Evolutionary conservation across 2,329 filamentous ascomycete species (phyloP).

Genomic region (Exophiala viscosa): DNA sequence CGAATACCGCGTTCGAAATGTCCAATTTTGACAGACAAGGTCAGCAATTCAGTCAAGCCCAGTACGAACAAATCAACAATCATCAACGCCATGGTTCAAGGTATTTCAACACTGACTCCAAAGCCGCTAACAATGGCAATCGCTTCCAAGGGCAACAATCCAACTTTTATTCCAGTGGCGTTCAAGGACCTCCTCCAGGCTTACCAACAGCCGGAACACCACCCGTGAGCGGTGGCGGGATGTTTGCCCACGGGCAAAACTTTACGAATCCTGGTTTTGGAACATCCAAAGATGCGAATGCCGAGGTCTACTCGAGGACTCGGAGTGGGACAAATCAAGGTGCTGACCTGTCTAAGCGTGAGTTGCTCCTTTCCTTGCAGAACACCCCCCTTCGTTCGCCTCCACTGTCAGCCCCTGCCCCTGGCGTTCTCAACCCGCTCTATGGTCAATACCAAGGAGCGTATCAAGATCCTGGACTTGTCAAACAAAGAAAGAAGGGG

Average conservation of each 20-base stretch:
- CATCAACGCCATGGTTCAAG: constrained; percentile 75
- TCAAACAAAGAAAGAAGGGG: constrained; percentile 99
- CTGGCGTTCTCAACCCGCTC: constrained; percentile 85
- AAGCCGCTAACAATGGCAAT: constrained; percentile 21
- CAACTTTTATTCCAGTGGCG: constrained; percentile 77
- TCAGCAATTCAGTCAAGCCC: constrained; percentile 62
- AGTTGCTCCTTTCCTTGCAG: constrained; percentile 92
- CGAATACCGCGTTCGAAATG: constrained; percentile 28
- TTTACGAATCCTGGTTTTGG: constrained; percentile 66
- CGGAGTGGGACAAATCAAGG: constrained; percentile 62
- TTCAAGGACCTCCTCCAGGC: constrained; percentile 90
- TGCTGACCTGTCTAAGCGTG: constrained; percentile 92
- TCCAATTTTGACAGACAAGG: constrained; percentile 52
- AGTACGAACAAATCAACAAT: constrained; percentile 56
- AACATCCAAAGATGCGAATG: constrained; percentile 67
- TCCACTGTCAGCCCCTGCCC: constrained; percentile 74
- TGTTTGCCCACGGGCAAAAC: constrained; percentile 85
- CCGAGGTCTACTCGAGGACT: constrained; percentile 73
- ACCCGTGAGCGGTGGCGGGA: constrained; percentile 70
- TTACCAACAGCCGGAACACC: constrained; percentile 93
- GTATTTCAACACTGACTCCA: constrained; percentile 74
- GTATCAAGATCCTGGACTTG: constrained; percentile 80
- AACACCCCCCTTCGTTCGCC: constrained; percentile 78
- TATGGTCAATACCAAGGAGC: constrained; percentile 74
- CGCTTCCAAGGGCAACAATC: constrained; percentile 42